Base-by-base conservation (phyloP, 768 basidiomycete genomes). In the Lactarius indigo region DNA sequence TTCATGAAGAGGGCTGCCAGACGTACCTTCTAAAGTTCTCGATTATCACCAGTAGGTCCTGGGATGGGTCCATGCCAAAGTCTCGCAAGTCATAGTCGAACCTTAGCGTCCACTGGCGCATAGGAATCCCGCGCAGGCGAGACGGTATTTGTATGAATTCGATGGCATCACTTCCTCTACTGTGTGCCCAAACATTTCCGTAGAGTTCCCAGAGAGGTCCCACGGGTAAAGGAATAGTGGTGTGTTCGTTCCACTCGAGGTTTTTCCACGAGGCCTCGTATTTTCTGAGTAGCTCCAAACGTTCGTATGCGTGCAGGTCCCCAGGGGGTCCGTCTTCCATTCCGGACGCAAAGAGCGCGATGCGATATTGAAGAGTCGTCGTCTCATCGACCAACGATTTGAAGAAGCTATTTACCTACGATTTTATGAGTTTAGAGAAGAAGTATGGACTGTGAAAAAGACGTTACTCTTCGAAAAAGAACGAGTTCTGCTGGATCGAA, bases 11-110 rank as follows among this genome's bases (percentile, higher is more conserved):
- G 30, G 41, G 15, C 37, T 37, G 60, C 33, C 1, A 72, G 77
- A 70, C 69, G 82, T 70, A 75, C 63, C 57, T 58, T 33, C 68
- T 63, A 26, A 78, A 1, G 20, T 9, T 47, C 54, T 69, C 69
- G 42, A 71, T n/a, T 2, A 65, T 42, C 18, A 67, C 64, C 13
- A 71, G 59, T 12, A 70, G 56, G 37, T 71, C 68, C 56, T 71
- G 70, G 42, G 64, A 66, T 15, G 70, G 65, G 35, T 71, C 70
- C 18, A 71, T 65, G 42, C 68, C 20, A 54, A 69, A 71, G 59
- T 71, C 70, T 31, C 68, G 65, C 35, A 61, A 1, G 15, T 26
- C 8, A 59, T 60, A 61, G 57, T 64, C 39, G 12, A 70, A 37
- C 8, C 8, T 52, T 44, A 71, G 35, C 2, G 55, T 63, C 70